Evolutionary conservation across 768 basidiomycete genomes (phyloP), one percentile per base, ranked within the genome.

Genomic region (Boletus vinaceobasis): DNA sequence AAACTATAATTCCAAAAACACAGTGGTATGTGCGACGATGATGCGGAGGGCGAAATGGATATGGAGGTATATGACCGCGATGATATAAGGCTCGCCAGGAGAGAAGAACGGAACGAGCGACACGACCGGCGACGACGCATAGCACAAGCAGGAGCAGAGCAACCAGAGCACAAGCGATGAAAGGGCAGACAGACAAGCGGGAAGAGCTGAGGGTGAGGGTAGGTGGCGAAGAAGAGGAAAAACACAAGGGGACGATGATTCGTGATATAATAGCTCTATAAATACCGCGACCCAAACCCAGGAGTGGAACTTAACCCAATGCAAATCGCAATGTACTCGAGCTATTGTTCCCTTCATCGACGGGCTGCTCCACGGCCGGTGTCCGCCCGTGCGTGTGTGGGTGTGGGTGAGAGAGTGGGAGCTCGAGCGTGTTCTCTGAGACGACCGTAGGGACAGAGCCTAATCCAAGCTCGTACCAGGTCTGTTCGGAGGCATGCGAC

Each of bases 271-370:
- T 68, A 68, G 47, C 55, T 54, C 56, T 57, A 69, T 68, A 68
- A 69, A 68, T 68, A 68, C 17, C 53, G 43, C 23, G 17, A 35
- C 38, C 44, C 27, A 31, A 37, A 35, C 38, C 33, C 31, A 6
- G 27, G 26, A 9, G 15, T 11, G 26, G 9, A 13, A 21, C 36
- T 70, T 50, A 70, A 19, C 69, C 69, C 44, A 70, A 46, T 14
- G 69, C 69, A 33, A 71, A 70, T 29, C 70, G 53, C 40, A 70
- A 43, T 23, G 70, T 70, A 43, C 69, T 70, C 48, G 68, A 67
- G 39, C 55, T 65, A 26, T 43, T 60, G 40, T 49, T 66, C 15
- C 54, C 59, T 23, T 70, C 68, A 6, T 67, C 67, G 17, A 64
- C 55, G 0, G 59, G 36, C 19, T 61, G 63, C 15, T 57, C 64